A percentile compares a stretch with the other conserved stretches of the same genome.
phyloP scores from a whole-genome alignment of 2,329 filamentous ascomycete genomes.

The Aspergillus fischeri region DNA sequence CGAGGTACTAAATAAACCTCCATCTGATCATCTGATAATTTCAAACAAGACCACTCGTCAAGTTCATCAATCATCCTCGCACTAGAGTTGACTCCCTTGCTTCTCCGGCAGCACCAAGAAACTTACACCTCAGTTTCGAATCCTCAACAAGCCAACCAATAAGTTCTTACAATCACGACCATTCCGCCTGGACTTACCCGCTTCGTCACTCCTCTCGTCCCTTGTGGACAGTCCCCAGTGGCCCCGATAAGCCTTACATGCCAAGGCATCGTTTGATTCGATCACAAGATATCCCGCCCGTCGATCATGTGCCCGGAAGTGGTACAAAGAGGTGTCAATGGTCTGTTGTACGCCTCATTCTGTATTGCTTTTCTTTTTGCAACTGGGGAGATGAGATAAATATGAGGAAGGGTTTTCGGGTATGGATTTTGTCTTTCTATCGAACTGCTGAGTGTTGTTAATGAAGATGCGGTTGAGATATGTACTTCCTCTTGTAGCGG shows the following conservation, averaged over 20 bases:
- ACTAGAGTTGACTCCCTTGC: background rate
- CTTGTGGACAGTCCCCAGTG: background rate
- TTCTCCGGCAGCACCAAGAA: background rate
- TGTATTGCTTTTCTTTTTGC: background rate
- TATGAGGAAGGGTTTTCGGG: background rate
- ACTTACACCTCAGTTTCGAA: background rate
- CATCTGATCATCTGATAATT: background rate
- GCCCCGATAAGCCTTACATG: background rate
- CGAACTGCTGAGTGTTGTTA: too few relatives aligned
- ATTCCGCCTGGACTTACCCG: constrained; percentile 11
- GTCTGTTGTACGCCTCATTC: background rate
- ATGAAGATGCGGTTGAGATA: background rate
- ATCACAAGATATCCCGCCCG: background rate
- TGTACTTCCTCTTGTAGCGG: background rate
- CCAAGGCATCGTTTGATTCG: constrained; percentile 4
- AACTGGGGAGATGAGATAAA: background rate
- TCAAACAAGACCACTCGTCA: background rate
- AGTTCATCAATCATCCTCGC: background rate
- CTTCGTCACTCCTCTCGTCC: constrained; percentile 1
- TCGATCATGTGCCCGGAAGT: constrained; percentile 1
- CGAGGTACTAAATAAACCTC: too few relatives aligned
- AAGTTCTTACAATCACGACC: background rate
- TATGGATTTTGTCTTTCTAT: too few relatives aligned
- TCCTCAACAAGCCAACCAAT: background rate
- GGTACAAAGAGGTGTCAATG: background rate